Evolutionary conservation across 352 stramenopile genomes (phyloP).

Genomic region (Phytopythium kandeliae): DNA sequence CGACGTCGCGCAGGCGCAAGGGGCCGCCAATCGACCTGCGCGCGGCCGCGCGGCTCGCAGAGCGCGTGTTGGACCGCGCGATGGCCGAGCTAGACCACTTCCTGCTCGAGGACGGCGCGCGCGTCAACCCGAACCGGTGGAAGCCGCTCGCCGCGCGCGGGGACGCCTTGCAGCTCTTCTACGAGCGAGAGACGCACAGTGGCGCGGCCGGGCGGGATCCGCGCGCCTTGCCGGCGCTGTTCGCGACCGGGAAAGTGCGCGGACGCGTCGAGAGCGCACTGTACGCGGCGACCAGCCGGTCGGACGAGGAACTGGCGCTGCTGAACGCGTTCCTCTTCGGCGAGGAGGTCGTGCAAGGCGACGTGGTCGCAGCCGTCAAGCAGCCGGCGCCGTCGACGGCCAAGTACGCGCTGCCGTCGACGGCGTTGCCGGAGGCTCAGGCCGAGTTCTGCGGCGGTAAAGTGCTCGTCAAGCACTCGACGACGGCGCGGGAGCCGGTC

Average conservation of each 20-base stretch:
- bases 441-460: slow-evolving; percentile 21
- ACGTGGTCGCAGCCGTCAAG: not conserved
- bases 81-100: slow-evolving; percentile 28
- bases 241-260: slow-evolving; percentile 22
- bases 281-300: slow-evolving; percentile 23
- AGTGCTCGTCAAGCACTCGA: slow-evolving; percentile 6
- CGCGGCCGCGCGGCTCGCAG: slow-evolving; percentile 12
- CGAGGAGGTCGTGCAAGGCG: slow-evolving; percentile 17
- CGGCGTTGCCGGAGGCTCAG: not conserved
- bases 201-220: slow-evolving; percentile 4
- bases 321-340: slow-evolving; percentile 16
- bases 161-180: slow-evolving; percentile 14
- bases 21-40: slow-evolving; percentile 7
- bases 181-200: slow-evolving; percentile 9
- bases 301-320: slow-evolving; percentile 32
- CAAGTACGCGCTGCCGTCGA: not conserved
- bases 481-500: not conserved
- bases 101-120: slow-evolving; percentile 10
- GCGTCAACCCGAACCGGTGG: slow-evolving; percentile 24
- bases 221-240: slow-evolving; percentile 11
- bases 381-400: not conserved
- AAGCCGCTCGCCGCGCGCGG: slow-evolving; percentile 13
- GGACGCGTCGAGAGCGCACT: slow-evolving; percentile 43
- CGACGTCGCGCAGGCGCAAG: not conserved
- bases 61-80: slow-evolving; percentile 23